phyloP scores from a whole-genome alignment of 441 rosid genomes.

The Adansonia madagascariensis region DNA sequence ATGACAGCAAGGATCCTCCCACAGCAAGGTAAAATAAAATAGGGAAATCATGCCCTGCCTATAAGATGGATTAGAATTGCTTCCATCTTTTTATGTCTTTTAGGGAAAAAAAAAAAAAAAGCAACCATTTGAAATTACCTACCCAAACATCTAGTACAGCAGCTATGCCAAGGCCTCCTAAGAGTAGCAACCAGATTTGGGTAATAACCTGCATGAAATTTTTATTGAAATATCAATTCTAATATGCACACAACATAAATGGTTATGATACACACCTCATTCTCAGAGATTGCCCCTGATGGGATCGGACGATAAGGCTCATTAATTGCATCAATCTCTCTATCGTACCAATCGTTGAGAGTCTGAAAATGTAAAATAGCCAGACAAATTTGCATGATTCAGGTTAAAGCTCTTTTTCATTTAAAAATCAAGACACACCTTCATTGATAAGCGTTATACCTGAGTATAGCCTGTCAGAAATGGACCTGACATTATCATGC shows the following conservation, averaged over 20 bases:
- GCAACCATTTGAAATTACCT: conserved; percentile 39
- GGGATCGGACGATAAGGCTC: conserved; percentile 99
- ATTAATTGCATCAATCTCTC: conserved; percentile 94
- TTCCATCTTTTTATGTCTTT: conserved; percentile 8
- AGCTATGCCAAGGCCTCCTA: conserved; percentile 84
- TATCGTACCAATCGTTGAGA: conserved; percentile 89
- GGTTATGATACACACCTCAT: conserved; percentile 59
- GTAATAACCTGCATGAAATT: conserved; percentile 67
- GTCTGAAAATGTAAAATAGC: conserved; percentile 55
- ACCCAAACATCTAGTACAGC: conserved; percentile 90
- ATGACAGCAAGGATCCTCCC: conserved; percentile 93
- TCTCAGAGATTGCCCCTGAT: conserved; percentile 90
- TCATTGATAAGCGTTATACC: conserved; percentile 40
- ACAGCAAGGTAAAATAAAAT: conserved; percentile 80
- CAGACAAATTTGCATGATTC: conserved; percentile 22
- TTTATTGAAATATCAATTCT: conserved; percentile 12
- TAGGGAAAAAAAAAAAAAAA: conserved; percentile 14
- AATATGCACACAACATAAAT: neutral
- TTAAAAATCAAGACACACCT: conserved; percentile 4
- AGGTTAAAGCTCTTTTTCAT: conserved; percentile 27
- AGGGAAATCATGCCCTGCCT: conserved; percentile 93
- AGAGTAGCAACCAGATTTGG: conserved; percentile 87
- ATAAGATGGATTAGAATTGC: conserved; percentile 37
- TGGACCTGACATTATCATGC: conserved; percentile 98
- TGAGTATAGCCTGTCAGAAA: conserved; percentile 96